These are phyloP conservation scores for Cicer bijugum DNA, from an alignment of 306 rosid genomes.

Conservation along the genomic window DNA sequence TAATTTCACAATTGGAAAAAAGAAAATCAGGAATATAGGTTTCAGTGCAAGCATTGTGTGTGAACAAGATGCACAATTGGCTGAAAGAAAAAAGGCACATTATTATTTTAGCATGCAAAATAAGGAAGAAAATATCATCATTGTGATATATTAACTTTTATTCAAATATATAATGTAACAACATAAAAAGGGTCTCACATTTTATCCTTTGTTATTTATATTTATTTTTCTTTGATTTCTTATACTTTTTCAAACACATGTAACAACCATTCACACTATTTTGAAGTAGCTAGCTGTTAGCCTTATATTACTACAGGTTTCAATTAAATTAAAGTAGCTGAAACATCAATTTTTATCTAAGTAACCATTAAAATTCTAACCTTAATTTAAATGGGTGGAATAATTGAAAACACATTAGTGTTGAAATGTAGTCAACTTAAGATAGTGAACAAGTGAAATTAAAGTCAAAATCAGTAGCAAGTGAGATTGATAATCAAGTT, in stretches of 20 bases:
- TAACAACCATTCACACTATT: conserved; percentile 49
- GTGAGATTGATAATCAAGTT: conserved; percentile 44
- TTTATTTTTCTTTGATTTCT: not conserved
- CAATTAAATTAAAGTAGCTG: conserved; percentile 15
- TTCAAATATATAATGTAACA: conserved; percentile 46
- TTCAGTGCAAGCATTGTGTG: conserved; percentile 57
- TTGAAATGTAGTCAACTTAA: conserved; percentile 45
- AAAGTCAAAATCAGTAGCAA: conserved; percentile 43
- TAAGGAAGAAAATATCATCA: conserved; percentile 55
- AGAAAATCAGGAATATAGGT: conserved; percentile 41
- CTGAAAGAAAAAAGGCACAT: conserved; percentile 53
- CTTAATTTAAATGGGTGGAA: conserved; percentile 30
- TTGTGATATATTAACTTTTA: conserved; percentile 40
- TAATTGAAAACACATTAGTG: not conserved
- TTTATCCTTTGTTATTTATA: conserved; percentile 26
- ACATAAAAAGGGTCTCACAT: conserved; percentile 40
- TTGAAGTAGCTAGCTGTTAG: conserved; percentile 5
- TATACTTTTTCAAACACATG: conserved; percentile 37
- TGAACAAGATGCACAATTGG: conserved; percentile 54
- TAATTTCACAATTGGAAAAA: conserved; percentile 33
- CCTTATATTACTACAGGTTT: not conserved
- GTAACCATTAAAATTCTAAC: conserved; percentile 27
- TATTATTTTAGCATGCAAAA: conserved; percentile 60
- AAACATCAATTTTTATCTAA: not conserved
- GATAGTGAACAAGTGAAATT: conserved; percentile 32